phyloP scores from a whole-genome alignment of 148 eudicot species.

The Spergularia marina region DNA sequence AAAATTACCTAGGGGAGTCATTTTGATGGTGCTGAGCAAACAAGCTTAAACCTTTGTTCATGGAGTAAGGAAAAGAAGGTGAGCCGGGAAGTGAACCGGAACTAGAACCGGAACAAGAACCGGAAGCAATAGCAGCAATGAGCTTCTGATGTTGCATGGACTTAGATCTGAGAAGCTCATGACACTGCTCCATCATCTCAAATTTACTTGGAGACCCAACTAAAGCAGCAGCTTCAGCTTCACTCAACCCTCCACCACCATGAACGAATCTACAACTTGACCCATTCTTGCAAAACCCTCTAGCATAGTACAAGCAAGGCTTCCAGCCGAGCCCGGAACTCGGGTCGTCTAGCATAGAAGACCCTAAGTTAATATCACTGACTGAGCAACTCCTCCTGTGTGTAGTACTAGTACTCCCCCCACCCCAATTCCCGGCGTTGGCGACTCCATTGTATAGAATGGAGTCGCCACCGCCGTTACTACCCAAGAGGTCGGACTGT shows the following conservation, averaged over 20 bases:
- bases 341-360: conserved; percentile 39
- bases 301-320: conserved; percentile 76
- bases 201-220: conserved; percentile 55
- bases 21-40: conserved; percentile 61
- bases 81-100: conserved; percentile 13
- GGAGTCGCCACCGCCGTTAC: conserved; percentile 31
- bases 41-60: conserved; percentile 51
- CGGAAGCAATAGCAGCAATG: conserved; percentile 51
- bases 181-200: conserved; percentile 73
- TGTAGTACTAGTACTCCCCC: background rate
- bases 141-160: conserved; percentile 65
- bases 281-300: conserved; percentile 94
- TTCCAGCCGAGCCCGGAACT: conserved; percentile 64
- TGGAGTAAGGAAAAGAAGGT: conserved; percentile 46
- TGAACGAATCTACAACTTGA: conserved; percentile 69
- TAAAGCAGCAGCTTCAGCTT: conserved; percentile 27
- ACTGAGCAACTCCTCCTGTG: conserved; percentile 83
- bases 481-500: conserved; percentile 28
- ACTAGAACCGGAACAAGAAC: conserved; percentile 1
- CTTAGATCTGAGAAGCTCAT: conserved; percentile 69
- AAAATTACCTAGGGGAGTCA: conserved; percentile 58
- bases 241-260: conserved; percentile 29
- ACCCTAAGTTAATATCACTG: conserved; percentile 50
- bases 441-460: conserved; percentile 15
- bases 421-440: conserved; percentile 12